Percentiles rank a stretch among this genome's conserved stretches.
Evolutionary conservation across 805 yeast species (phyloP).

Genomic region (Ogataea methanolica): DNA sequence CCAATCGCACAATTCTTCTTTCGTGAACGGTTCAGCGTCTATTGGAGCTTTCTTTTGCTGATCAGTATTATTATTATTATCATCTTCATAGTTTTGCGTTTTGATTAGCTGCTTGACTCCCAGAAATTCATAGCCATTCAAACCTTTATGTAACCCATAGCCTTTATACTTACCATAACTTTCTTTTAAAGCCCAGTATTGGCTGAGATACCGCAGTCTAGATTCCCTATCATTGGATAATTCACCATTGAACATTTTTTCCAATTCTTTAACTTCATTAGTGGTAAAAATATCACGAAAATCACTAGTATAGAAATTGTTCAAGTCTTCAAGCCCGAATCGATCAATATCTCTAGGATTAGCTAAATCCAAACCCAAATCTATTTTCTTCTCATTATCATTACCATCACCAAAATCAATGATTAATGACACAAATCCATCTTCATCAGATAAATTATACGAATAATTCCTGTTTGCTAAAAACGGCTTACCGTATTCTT

Average conservation of each 20-base stretch:
- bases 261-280: slow-evolving; percentile 27
- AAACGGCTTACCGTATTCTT: slow-evolving; percentile 55
- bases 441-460: slow-evolving; percentile 61
- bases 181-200: slow-evolving; percentile 78
- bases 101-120: slow-evolving; percentile 4
- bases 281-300: slow-evolving; percentile 27
- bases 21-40: not conserved
- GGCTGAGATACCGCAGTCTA: slow-evolving; percentile 38
- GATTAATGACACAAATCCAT: slow-evolving; percentile 42
- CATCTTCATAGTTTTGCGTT: not conserved
- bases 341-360: slow-evolving; percentile 26
- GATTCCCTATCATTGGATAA: slow-evolving; percentile 1
- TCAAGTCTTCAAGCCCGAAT: slow-evolving; percentile 22
- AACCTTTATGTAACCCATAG: slow-evolving; percentile 41
- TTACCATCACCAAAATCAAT: slow-evolving; percentile 29
- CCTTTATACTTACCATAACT: slow-evolving; percentile 68
- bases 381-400: slow-evolving; percentile 6
- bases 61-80: too few relatives aligned
- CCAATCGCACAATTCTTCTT: not conserved
- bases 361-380: slow-evolving; percentile 47
- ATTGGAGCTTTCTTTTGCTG: not conserved
- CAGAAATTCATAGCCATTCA: slow-evolving; percentile 21
- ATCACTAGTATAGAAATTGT: slow-evolving; percentile 20
- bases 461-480: slow-evolving; percentile 28
- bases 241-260: slow-evolving; percentile 2